Conservation (phyloP, 768 basidiomycete species). For the Krasilnikovozyma curviuscula region DNA sequence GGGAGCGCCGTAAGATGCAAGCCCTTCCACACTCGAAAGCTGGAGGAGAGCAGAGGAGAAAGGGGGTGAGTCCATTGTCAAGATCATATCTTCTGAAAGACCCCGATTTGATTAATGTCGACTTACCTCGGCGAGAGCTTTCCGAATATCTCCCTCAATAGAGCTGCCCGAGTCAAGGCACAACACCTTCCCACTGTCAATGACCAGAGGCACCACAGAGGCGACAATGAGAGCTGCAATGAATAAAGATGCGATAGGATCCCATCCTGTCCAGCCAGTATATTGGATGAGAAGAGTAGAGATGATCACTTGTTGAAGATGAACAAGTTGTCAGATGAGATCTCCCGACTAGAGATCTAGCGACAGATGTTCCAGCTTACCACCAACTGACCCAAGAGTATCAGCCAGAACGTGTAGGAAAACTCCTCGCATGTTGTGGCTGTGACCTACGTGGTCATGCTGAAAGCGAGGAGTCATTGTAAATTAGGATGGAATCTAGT, state of each 20-base stretch:
- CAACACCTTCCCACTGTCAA: conserved; percentile 77
- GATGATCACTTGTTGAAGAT: conserved; percentile 86
- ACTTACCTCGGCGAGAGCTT: conserved; percentile 29
- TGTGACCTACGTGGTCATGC: conserved; percentile 52
- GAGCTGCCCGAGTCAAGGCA: conserved; percentile 57
- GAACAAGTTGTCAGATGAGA: no score
- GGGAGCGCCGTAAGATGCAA: conserved; percentile 58
- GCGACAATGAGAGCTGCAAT: conserved; percentile 89
- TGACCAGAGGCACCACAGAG: conserved; percentile 82
- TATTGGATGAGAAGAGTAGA: conserved; percentile 87
- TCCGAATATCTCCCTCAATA: conserved; percentile 27
- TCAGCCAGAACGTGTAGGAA: conserved; percentile 93
- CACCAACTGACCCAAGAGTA: conserved; percentile 90
- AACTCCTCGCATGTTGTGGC: conserved; percentile 94
- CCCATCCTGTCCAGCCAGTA: conserved; percentile 97
- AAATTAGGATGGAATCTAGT: no score
- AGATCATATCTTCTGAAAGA: conserved; percentile 1
- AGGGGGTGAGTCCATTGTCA: background rate
- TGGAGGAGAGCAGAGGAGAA: conserved; percentile 21
- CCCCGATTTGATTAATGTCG: background rate
- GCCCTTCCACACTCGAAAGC: conserved; percentile 56
- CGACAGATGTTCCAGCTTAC: no score
- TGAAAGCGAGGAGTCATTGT: conserved; percentile 17
- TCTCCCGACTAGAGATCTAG: no score
- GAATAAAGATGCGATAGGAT: conserved; percentile 91